Evolutionary conservation across 2,329 filamentous ascomycete genomes (phyloP), one percentile per base, ranked within the genome.

Genomic region (Beauveria asiatica): DNA sequence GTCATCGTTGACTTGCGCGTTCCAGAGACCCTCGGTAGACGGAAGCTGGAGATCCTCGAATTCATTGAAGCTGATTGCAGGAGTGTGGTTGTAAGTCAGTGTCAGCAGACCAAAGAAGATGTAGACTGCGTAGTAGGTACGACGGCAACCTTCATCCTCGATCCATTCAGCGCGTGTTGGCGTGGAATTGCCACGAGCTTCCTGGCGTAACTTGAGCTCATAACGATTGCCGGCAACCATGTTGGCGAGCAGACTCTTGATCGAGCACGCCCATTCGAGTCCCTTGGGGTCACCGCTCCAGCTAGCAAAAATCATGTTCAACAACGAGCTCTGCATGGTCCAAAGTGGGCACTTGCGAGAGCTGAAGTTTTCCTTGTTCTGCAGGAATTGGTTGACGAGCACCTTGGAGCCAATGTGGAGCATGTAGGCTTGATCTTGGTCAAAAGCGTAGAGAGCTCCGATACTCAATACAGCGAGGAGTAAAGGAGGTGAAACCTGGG

Each of bases 221-320:
- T 97, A 97, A 55, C 92, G 86, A 72, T 97, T 97, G 62, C 94
- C 94, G 61, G 93, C 91, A 61, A 99, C 94, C 93, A 99, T 97
- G 76, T 97, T 97, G 66, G 93, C 93, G 54, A 99, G 84, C 44
- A 97, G 81, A 79, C 92, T 96, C 83, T 97, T 97, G 76, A 99
- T 97, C 2, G 94, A 97, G 74, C 93, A 97, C 41, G 94, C 92
- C 94, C 94, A 99, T 74, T 99, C 94, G 3, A 99, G 82, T 42
- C 94, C 94, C 75, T 97, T 97, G 41, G 94, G 89, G 70, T 97
- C 94, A 68, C 94, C 94, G 73, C 94, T 97, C 94, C 94, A 99
- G 79, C 92, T 97, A 59, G 94, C 92, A 73, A 99, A 97, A 65
- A 97, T 87, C 94, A 97, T 97, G 80, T 99, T 99, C 61, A 99